Conservation (phyloP, 768 basidiomycete genomes). For the Chlorophyllum brunneum region DNA sequence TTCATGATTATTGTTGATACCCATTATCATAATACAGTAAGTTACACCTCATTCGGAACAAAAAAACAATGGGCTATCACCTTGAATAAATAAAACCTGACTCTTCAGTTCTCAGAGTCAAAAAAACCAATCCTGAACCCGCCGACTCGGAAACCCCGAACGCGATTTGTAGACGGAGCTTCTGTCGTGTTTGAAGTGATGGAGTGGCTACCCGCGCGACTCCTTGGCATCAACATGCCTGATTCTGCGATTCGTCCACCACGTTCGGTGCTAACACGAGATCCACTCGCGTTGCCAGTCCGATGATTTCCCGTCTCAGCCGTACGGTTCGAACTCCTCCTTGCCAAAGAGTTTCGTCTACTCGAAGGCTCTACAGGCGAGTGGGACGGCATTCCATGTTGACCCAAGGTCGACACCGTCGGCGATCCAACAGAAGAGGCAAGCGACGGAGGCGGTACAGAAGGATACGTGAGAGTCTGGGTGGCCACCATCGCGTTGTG, state of each 20-base stretch:
- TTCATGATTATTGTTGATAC: not conserved
- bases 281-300: slow-evolving; percentile 32
- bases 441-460: slow-evolving; percentile 78
- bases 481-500: slow-evolving; percentile 32
- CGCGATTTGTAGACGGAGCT: slow-evolving; percentile 3
- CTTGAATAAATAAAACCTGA: slow-evolving; percentile 3
- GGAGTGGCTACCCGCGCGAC: slow-evolving; percentile 11
- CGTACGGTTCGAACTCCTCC: slow-evolving; percentile 31
- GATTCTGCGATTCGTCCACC: slow-evolving; percentile 69
- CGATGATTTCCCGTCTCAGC: slow-evolving; percentile 29
- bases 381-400: slow-evolving; percentile 43
- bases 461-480: slow-evolving; percentile 65
- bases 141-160: slow-evolving; percentile 5
- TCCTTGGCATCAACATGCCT: slow-evolving; percentile 32
- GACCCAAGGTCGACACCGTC: slow-evolving; percentile 42
- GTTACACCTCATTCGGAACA: slow-evolving; percentile 4
- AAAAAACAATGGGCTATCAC: slow-evolving; percentile 5
- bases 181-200: slow-evolving; percentile 4
- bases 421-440: slow-evolving; percentile 79
- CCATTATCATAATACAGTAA: slow-evolving; percentile 13
- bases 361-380: slow-evolving; percentile 54
- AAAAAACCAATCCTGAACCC: slow-evolving; percentile 10
- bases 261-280: slow-evolving; percentile 54
- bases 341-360: slow-evolving; percentile 45
- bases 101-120: slow-evolving; percentile 10